phyloP scores from a whole-genome alignment of 495 filamentous ascomycete species.

The Articulospora tetracladia region DNA sequence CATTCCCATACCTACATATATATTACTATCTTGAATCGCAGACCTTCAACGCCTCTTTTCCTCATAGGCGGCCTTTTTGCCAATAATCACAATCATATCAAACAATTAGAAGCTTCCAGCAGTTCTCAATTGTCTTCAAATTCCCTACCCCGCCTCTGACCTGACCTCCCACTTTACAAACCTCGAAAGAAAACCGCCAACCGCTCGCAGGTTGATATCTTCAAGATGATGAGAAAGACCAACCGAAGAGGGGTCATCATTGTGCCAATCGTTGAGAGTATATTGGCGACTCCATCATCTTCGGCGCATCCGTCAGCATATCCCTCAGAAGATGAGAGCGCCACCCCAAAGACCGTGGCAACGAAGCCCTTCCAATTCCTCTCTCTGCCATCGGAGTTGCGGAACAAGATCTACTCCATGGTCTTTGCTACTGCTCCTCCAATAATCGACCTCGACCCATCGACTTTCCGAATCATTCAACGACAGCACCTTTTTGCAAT shows the following conservation, averaged over 20 bases:
- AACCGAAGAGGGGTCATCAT: neutral
- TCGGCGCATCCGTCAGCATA: slow-evolving; percentile 39
- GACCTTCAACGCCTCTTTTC: neutral
- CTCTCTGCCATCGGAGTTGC: slow-evolving; percentile 73
- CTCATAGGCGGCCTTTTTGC: slow-evolving; percentile 4
- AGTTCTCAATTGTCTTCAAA: neutral
- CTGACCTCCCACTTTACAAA: neutral
- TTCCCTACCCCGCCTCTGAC: neutral
- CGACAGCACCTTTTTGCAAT: slow-evolving; percentile 36
- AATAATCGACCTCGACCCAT: slow-evolving; percentile 68
- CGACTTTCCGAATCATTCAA: slow-evolving; percentile 55
- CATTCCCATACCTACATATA: slow-evolving; percentile 19
- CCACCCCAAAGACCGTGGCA: slow-evolving; percentile 14
- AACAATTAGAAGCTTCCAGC: neutral
- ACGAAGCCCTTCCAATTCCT: slow-evolving; percentile 63
- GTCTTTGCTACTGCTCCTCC: slow-evolving; percentile 50
- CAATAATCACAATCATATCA: slow-evolving; percentile 10
- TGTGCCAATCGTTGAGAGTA: slow-evolving; percentile 4
- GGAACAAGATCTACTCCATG: slow-evolving; percentile 63
- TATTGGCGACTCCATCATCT: slow-evolving; percentile 24
- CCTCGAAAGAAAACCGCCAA: neutral
- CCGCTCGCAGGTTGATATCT: neutral
- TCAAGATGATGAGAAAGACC: slow-evolving; percentile 4
- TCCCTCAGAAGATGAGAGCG: slow-evolving; percentile 39
- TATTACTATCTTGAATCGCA: neutral